These are phyloP conservation scores for Phytophthora sp. DNA, from an alignment of 352 stramenopile species.

Conservation along the genomic window DNA sequence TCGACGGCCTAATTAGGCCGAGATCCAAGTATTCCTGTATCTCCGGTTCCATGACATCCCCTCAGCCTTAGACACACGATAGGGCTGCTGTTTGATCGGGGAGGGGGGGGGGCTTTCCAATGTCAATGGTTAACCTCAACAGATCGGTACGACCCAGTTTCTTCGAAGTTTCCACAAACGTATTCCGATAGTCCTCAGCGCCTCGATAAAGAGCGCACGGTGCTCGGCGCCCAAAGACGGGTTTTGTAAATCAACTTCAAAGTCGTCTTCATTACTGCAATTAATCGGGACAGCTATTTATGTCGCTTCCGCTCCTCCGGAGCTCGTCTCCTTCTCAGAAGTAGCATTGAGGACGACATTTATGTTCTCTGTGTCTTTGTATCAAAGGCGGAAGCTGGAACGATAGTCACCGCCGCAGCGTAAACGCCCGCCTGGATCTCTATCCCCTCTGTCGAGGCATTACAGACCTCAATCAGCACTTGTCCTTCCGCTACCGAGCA, in stretches of 20 bases:
- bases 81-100: background rate
- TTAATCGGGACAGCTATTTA: background rate
- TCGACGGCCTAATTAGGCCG: too few relatives aligned
- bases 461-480: background rate
- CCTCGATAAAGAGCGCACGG: background rate
- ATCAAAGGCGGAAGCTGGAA: background rate
- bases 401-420: background rate
- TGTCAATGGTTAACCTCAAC: background rate
- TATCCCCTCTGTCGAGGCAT: background rate
- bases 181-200: background rate
- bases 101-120: background rate
- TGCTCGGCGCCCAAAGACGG: background rate
- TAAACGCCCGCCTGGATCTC: background rate
- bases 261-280: background rate
- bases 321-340: too few relatives aligned
- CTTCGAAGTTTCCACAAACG: slow-evolving; percentile 2
- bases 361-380: too few relatives aligned
- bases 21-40: too few relatives aligned
- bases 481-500: background rate
- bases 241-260: background rate
- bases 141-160: background rate
- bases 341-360: too few relatives aligned
- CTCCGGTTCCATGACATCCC: background rate
- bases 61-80: background rate
- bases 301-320: background rate